Evolutionary conservation across 139 green algal species (phyloP).

Genomic region (Closterium sp.): DNA sequence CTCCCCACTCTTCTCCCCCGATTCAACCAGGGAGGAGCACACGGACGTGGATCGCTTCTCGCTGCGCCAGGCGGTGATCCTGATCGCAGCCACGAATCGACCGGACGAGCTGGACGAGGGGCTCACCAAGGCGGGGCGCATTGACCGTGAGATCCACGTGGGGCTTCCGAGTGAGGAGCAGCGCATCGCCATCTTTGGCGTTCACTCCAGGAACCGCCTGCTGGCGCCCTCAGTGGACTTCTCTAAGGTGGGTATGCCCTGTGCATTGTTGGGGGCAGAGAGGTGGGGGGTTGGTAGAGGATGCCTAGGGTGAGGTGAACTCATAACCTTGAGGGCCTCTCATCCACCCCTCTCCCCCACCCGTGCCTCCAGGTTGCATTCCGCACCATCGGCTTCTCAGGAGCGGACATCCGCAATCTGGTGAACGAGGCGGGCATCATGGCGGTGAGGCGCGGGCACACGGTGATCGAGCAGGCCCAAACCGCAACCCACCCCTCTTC

Average conservation of each 20-base stretch:
- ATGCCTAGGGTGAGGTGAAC: conserved; percentile 13
- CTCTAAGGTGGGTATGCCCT: too few species aligned
- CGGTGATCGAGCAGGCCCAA: conserved; percentile 17
- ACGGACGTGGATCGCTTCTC: conserved; percentile 19
- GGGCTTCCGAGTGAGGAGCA: not conserved
- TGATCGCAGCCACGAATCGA: conserved; percentile 54
- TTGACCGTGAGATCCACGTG: conserved; percentile 77
- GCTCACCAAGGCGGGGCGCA: conserved; percentile 81
- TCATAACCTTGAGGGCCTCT: not conserved
- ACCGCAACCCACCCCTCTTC: not conserved
- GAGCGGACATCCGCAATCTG: conserved; percentile 19
- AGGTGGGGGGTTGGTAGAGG: not conserved
- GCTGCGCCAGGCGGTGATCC: conserved; percentile 6
- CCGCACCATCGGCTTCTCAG: not conserved
- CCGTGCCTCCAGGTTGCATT: too few species aligned
- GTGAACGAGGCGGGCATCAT: conserved; percentile 18
- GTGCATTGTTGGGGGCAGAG: too few species aligned
- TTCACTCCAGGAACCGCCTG: not conserved
- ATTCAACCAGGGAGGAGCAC: conserved; percentile 1
- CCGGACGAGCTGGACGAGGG: conserved; percentile 72
- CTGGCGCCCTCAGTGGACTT: conserved; percentile 7
- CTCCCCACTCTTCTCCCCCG: too few species aligned
- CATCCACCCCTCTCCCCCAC: not conserved
- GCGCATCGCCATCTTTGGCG: conserved; percentile 23
- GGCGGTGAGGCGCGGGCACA: not conserved